Conservation (phyloP, 2,329 filamentous ascomycete species). For the Talaromyces sp. region DNA sequence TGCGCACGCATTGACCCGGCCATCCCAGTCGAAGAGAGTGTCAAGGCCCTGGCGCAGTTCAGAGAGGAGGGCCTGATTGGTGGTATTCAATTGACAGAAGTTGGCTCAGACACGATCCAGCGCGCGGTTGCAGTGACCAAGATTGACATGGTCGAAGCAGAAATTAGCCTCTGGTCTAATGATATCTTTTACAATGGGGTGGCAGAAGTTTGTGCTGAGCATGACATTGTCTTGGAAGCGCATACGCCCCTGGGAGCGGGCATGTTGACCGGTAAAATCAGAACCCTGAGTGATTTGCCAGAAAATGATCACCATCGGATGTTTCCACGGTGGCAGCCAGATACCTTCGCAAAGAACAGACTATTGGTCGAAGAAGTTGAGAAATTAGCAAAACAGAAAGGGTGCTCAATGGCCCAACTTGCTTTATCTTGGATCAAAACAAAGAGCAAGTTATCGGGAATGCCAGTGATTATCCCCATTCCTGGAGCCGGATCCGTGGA, state of each 20-base stretch:
- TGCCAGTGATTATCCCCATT: slow-evolving; percentile 30
- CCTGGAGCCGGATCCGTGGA: slow-evolving; percentile 33
- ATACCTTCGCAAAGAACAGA: slow-evolving; percentile 46
- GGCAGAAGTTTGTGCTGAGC: slow-evolving; percentile 49
- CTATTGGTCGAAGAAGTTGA: slow-evolving; percentile 43
- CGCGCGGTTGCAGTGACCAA: slow-evolving; percentile 43
- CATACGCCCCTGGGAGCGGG: slow-evolving; percentile 57
- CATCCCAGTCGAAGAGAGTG: slow-evolving; percentile 43
- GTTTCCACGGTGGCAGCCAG: slow-evolving; percentile 46
- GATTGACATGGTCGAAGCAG: slow-evolving; percentile 55
- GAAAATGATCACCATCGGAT: slow-evolving; percentile 40
- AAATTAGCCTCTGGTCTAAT: slow-evolving; percentile 53
- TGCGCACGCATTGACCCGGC: slow-evolving; percentile 52
- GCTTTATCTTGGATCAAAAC: slow-evolving; percentile 43
- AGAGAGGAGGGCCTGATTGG: slow-evolving; percentile 39
- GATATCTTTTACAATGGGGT: slow-evolving; percentile 55
- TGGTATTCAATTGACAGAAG: slow-evolving; percentile 38
- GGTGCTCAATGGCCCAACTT: slow-evolving; percentile 40
- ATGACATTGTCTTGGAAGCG: slow-evolving; percentile 52
- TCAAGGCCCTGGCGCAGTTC: slow-evolving; percentile 31
- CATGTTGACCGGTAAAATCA: slow-evolving; percentile 48
- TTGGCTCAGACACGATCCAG: slow-evolving; percentile 39
- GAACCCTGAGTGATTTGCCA: slow-evolving; percentile 41
- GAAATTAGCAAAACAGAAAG: slow-evolving; percentile 39
- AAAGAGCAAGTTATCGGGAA: slow-evolving; percentile 29